Conservation (phyloP, 306 rosid genomes). For the Acacia acuminata region DNA sequence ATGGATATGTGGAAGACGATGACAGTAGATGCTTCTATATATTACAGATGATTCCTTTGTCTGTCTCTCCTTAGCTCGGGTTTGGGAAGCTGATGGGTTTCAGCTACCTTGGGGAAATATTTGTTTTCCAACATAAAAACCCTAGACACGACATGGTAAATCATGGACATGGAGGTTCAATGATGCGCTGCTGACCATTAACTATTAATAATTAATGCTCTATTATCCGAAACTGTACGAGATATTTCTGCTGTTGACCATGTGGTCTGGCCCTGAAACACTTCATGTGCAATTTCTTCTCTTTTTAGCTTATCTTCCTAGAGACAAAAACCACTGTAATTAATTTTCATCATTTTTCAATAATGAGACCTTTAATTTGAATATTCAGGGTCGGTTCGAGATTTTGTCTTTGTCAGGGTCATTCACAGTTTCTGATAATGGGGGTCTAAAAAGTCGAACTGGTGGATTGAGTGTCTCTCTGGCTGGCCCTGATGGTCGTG, state of each 20-base stretch:
- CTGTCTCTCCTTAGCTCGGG: background rate
- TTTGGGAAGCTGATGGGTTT: background rate
- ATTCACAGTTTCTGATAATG: slow-evolving; percentile 41
- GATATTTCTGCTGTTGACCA: slow-evolving; percentile 1
- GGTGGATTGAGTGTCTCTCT: slow-evolving; percentile 83
- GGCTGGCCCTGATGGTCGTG: slow-evolving; percentile 81
- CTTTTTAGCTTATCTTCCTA: slow-evolving; percentile 7
- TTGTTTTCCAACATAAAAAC: slow-evolving; percentile 12
- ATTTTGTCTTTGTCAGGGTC: slow-evolving; percentile 80
- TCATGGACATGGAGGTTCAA: slow-evolving; percentile 2
- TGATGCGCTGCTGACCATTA: background rate
- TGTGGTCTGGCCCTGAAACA: slow-evolving; percentile 13
- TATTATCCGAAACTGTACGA: background rate
- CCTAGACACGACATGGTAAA: background rate
- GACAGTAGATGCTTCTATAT: slow-evolving; percentile 2
- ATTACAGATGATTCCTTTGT: slow-evolving; percentile 14
- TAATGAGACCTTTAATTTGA: background rate
- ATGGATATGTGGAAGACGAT: slow-evolving; percentile 11
- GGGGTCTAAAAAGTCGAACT: slow-evolving; percentile 47
- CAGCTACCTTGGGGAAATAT: slow-evolving; percentile 8
- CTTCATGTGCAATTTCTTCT: slow-evolving; percentile 19
- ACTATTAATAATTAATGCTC: background rate
- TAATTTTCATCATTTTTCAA: slow-evolving; percentile 13
- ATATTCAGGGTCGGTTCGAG: slow-evolving; percentile 82
- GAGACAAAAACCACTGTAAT: background rate